These are phyloP conservation scores for Rubia balearica DNA, from an alignment of 305 asterid genomes.

Conservation along the genomic window DNA sequence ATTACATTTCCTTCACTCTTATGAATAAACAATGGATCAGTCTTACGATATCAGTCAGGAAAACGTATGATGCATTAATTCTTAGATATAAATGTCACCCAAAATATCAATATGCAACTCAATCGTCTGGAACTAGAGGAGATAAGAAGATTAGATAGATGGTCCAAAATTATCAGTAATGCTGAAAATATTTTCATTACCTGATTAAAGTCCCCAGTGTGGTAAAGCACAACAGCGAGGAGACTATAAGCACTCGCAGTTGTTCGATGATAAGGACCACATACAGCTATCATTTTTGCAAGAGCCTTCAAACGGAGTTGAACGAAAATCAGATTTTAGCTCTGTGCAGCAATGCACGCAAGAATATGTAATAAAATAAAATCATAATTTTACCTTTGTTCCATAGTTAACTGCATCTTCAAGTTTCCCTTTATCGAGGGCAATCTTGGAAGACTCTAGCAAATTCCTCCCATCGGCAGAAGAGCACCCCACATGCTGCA, in stretches of 20 bases:
- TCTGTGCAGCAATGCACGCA: slow-evolving; percentile 18
- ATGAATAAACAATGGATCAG: background rate
- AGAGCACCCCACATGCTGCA: slow-evolving; percentile 92
- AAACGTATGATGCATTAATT: background rate
- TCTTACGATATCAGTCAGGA: background rate
- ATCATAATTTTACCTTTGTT: slow-evolving; percentile 58
- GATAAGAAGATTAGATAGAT: background rate
- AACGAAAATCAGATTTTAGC: slow-evolving; percentile 23
- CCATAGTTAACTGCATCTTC: slow-evolving; percentile 94
- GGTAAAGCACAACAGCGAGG: slow-evolving; percentile 97
- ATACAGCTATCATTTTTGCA: slow-evolving; percentile 92
- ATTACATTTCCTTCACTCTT: too few relatives aligned
- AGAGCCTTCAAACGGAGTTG: slow-evolving; percentile 58
- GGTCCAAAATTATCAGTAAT: slow-evolving; percentile 12
- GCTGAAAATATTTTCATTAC: slow-evolving; percentile 25
- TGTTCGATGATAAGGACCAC: slow-evolving; percentile 96
- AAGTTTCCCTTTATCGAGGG: slow-evolving; percentile 96
- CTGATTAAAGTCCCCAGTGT: slow-evolving; percentile 99
- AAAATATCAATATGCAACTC: background rate
- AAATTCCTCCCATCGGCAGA: slow-evolving; percentile 97
- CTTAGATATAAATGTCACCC: background rate
- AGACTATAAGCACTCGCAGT: slow-evolving; percentile 99
- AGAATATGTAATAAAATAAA: slow-evolving; percentile 6
- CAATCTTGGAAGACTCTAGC: slow-evolving; percentile 94
- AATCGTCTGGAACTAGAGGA: background rate